These are phyloP conservation scores for Bifiguratus adelaidae DNA, from an alignment of 192 early-diverging fungal genomes.

Conservation along the genomic window DNA sequence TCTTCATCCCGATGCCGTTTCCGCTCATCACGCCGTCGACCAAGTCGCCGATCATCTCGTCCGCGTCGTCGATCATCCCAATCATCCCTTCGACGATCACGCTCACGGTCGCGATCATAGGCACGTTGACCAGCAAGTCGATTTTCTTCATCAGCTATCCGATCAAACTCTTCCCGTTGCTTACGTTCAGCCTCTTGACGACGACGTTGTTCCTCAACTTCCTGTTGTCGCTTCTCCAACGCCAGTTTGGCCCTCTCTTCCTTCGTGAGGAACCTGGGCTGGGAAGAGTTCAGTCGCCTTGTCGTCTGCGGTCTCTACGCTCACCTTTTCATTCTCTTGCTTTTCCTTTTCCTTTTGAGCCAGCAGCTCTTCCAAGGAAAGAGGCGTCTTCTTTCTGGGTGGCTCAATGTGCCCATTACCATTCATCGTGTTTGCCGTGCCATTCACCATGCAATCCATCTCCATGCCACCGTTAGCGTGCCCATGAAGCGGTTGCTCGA, in stretches of 20 bases:
- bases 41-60: too few species aligned
- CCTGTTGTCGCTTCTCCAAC: conserved; percentile 66
- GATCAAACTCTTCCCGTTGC: conserved; percentile 37
- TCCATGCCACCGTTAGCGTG: conserved; percentile 3
- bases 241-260: conserved; percentile 83
- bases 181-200: conserved; percentile 55
- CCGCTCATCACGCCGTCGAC: too few species aligned
- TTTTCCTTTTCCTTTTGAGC: conserved; percentile 57
- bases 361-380: conserved; percentile 72
- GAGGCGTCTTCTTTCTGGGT: conserved; percentile 36
- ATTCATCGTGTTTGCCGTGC: conserved; percentile 8
- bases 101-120: conserved; percentile 9
- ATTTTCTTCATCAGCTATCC: conserved; percentile 32
- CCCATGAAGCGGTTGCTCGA: conserved; percentile 1
- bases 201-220: conserved; percentile 62
- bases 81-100: conserved; percentile 5
- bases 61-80: not conserved
- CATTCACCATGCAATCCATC: not conserved
- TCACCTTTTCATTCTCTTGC: conserved; percentile 42
- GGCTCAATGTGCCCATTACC: not conserved
- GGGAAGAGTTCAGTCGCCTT: not conserved
- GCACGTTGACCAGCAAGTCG: conserved; percentile 18
- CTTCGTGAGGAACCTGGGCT: conserved; percentile 84
- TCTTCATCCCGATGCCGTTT: not conserved
- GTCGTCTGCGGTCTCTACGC: not conserved